These are phyloP conservation scores for Yamadazyma takamatsuzukensis DNA, from an alignment of 805 yeast species.

Conservation along the genomic window DNA sequence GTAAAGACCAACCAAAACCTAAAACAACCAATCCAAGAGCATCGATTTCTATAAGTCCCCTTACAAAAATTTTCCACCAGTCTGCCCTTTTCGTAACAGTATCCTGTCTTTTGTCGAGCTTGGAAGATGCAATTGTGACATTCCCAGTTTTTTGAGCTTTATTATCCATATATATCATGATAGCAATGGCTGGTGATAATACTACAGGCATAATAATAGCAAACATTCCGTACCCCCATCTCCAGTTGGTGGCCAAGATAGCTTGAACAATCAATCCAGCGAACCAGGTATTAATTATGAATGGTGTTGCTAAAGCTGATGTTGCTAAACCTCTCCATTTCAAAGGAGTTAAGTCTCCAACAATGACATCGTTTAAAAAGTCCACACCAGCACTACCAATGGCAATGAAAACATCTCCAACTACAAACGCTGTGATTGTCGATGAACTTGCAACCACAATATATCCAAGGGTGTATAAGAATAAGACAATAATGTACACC, in stretches of 20 bases:
- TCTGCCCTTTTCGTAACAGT: not conserved
- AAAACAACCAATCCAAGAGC: constrained; percentile 34
- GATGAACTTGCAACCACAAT: constrained; percentile 18
- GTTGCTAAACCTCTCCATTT: constrained; percentile 20
- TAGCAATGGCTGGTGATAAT: constrained; percentile 26
- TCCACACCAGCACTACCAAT: constrained; percentile 19
- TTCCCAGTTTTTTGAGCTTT: constrained; percentile 21
- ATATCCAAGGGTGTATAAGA: constrained; percentile 19
- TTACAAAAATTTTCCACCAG: constrained; percentile 4
- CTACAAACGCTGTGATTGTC: constrained; percentile 19
- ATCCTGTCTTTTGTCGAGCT: constrained; percentile 1
- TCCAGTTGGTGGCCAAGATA: constrained; percentile 39
- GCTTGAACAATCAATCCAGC: constrained; percentile 36
- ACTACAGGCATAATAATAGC: constrained; percentile 43
- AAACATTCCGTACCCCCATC: constrained; percentile 53
- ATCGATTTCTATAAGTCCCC: constrained; percentile 32
- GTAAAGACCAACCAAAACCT: constrained; percentile 36
- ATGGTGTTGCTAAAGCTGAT: constrained; percentile 31
- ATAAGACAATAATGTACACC: constrained; percentile 14
- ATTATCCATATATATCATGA: constrained; percentile 29
- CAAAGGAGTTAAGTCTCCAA: constrained; percentile 23
- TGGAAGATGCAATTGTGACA: constrained; percentile 2
- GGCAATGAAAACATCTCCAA: constrained; percentile 19
- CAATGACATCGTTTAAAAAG: constrained; percentile 16
- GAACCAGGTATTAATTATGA: constrained; percentile 39